A percentile compares a stretch with the other conserved stretches of the same genome.
Evolutionary conservation across 805 yeast species (phyloP).

Genomic region (Sugiyamaella chiloensis): DNA sequence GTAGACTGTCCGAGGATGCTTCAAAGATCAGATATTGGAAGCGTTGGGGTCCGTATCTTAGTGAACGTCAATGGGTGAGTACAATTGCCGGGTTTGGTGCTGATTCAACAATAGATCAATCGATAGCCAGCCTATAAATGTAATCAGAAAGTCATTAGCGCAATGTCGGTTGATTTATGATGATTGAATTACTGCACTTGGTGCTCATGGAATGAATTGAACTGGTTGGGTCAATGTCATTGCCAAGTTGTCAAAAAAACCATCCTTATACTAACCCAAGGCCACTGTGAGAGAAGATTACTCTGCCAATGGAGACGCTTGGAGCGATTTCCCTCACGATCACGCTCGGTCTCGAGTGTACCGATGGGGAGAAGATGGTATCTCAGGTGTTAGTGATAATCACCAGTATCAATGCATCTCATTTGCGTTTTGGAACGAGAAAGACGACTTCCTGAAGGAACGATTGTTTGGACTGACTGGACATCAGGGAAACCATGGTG

Average conservation of each 20-base stretch:
- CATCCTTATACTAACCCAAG: too few relatives aligned
- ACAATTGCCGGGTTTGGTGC: too few relatives aligned
- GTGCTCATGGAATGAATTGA: too few relatives aligned
- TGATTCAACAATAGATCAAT: too few relatives aligned
- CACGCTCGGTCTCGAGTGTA: conserved; percentile 76
- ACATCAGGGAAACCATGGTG: conserved; percentile 94
- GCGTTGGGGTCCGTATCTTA: conserved; percentile 87
- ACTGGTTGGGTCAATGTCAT: too few relatives aligned
- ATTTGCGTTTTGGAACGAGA: conserved; percentile 90
- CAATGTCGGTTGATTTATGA: too few relatives aligned
- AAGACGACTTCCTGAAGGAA: conserved; percentile 81
- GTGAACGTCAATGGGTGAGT: conserved; percentile 74
- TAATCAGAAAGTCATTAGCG: too few relatives aligned
- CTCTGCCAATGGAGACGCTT: conserved; percentile 81
- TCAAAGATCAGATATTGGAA: conserved; percentile 59
- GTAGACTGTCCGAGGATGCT: conserved; percentile 42
- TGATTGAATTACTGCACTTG: too few relatives aligned
- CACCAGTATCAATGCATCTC: conserved; percentile 72
- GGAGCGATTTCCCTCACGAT: conserved; percentile 85
- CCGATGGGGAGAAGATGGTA: conserved; percentile 95
- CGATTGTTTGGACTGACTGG: conserved; percentile 86
- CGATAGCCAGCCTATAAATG: too few relatives aligned
- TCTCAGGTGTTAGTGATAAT: conserved; percentile 84
- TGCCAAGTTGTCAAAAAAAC: too few relatives aligned
- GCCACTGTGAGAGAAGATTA: conserved; percentile 73